Conservation (phyloP, 805 yeast species). For the Clavispora carvajalis region DNA sequence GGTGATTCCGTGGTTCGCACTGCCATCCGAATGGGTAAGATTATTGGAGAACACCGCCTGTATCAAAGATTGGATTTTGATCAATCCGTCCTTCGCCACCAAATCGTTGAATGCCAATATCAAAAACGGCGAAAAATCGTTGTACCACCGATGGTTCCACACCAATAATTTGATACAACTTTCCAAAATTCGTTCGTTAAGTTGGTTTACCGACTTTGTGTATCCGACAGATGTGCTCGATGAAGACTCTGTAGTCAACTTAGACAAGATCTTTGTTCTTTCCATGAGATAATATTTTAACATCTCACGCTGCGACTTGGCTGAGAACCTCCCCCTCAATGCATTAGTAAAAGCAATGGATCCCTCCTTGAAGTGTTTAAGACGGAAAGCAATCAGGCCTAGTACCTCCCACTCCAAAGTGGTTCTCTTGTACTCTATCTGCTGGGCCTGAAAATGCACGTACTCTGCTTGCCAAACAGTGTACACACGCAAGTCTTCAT, state of each 20-base stretch:
- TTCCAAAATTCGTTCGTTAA: slow-evolving; percentile 59
- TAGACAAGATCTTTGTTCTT: slow-evolving; percentile 30
- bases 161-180: slow-evolving; percentile 73
- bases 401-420: slow-evolving; percentile 90
- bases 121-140: slow-evolving; percentile 75
- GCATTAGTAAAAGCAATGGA: slow-evolving; percentile 77
- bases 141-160: slow-evolving; percentile 99
- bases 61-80: slow-evolving; percentile 69
- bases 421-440: slow-evolving; percentile 68
- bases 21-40: slow-evolving; percentile 16
- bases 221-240: slow-evolving; percentile 24
- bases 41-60: slow-evolving; percentile 55
- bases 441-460: slow-evolving; percentile 84
- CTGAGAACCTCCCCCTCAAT: slow-evolving; percentile 69
- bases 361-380: slow-evolving; percentile 85
- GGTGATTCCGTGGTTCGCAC: slow-evolving; percentile 48
- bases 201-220: slow-evolving; percentile 34
- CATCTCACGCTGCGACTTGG: slow-evolving; percentile 70
- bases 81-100: slow-evolving; percentile 71
- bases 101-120: slow-evolving; percentile 53
- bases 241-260: slow-evolving; percentile 10
- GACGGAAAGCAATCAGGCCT: slow-evolving; percentile 79
- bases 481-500: slow-evolving; percentile 73
- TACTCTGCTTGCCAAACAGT: slow-evolving; percentile 93
- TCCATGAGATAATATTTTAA: slow-evolving; percentile 60